phyloP scores from a whole-genome alignment of 1,284 basidiomycete species.

The Rhodotorula sp. region DNA sequence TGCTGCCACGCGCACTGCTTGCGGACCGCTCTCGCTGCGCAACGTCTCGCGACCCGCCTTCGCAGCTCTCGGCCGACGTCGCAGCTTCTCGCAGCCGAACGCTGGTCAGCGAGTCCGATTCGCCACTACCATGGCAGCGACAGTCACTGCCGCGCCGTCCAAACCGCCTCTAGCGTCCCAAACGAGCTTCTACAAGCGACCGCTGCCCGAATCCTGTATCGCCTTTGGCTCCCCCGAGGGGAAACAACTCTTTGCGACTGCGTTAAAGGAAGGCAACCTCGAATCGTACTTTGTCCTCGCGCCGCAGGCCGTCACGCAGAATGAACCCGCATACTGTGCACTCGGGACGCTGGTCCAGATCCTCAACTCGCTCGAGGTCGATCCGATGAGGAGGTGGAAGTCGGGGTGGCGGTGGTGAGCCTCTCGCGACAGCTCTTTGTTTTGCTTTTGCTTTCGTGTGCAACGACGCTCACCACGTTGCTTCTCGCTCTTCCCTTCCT shows the following conservation, averaged over 20 bases:
- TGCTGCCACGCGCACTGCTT: no score
- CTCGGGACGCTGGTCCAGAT: slow-evolving; percentile 43
- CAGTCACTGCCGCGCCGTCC: background rate
- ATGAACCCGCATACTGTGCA: slow-evolving; percentile 43
- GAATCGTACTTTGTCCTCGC: slow-evolving; percentile 44
- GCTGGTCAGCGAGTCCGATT: background rate
- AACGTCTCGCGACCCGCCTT: no score
- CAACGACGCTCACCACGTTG: background rate
- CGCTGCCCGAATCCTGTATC: slow-evolving; percentile 38
- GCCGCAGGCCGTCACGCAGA: slow-evolving; percentile 38
- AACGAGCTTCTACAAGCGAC: slow-evolving; percentile 42
- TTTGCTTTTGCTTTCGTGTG: no score
- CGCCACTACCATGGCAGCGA: background rate
- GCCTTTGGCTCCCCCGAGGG: slow-evolving; percentile 38
- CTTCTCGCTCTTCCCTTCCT: background rate
- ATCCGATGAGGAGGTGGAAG: slow-evolving; percentile 42
- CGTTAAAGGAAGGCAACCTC: slow-evolving; percentile 38
- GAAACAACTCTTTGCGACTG: slow-evolving; percentile 37
- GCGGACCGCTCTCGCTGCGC: no score
- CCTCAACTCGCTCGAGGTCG: slow-evolving; percentile 44
- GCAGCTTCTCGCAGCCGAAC: no score
- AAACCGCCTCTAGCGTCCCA: background rate
- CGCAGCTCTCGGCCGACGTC: no score
- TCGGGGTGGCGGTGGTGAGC: slow-evolving; percentile 41
- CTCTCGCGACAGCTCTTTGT: background rate